phyloP scores from a whole-genome alignment of 148 eudicot species.

The Suaeda aralocaspica region DNA sequence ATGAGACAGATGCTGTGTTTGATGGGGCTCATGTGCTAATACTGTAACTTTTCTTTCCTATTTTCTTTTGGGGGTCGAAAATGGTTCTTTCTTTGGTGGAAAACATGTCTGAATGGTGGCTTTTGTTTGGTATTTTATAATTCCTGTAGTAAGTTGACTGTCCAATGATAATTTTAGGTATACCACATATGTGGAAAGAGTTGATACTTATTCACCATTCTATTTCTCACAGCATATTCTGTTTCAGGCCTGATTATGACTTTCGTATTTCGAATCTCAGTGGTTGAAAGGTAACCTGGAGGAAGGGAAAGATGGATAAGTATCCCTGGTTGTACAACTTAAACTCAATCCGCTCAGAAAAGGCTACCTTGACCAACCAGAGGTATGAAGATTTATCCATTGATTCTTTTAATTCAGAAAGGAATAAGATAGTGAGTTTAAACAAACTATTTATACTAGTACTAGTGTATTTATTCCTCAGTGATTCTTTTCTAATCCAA shows the following conservation, averaged over 20 bases:
- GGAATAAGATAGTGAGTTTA: background rate
- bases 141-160: constrained; percentile 15
- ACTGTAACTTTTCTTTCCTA: background rate
- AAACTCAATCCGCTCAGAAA: constrained; percentile 17
- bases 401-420: constrained; percentile 6
- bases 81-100: background rate
- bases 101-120: constrained; percentile 2
- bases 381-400: constrained; percentile 23
- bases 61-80: no score
- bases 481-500: constrained; percentile 6
- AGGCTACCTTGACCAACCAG: constrained; percentile 22
- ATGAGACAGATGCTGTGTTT: background rate
- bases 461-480: background rate
- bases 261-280: constrained; percentile 14
- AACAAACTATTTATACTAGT: constrained; percentile 9
- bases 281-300: constrained; percentile 9
- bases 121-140: constrained; percentile 4
- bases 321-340: constrained; percentile 21
- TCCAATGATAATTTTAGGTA: constrained; percentile 9
- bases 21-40: background rate
- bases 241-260: constrained; percentile 15
- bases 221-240: constrained; percentile 18
- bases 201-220: constrained; percentile 18
- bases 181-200: no score
- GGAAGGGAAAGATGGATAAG: constrained; percentile 16